These are phyloP conservation scores for Rhynchospora breviuscula DNA, from an alignment of 176 grass and related monocot genomes.

Conservation along the genomic window DNA sequence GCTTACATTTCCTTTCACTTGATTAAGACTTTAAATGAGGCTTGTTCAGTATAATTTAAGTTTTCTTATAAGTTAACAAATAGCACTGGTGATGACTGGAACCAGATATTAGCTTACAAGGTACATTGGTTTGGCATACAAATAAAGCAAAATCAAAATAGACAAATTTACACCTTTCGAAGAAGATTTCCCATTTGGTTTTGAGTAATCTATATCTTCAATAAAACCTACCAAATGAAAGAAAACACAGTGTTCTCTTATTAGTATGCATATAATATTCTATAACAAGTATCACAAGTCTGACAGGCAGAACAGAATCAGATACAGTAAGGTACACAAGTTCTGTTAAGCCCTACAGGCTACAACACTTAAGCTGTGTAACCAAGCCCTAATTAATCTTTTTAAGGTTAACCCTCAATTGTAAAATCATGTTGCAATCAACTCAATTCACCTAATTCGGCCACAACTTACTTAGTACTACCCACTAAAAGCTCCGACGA, in stretches of 20 bases:
- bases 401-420: background rate
- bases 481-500: constrained; percentile 6
- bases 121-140: constrained; percentile 14
- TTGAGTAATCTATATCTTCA: constrained; percentile 35
- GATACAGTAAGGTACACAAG: background rate
- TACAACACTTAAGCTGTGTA: constrained; percentile 5
- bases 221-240: constrained; percentile 50
- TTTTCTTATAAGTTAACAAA: background rate
- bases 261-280: background rate
- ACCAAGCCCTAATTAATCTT: background rate
- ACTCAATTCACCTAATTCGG: constrained; percentile 5
- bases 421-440: background rate
- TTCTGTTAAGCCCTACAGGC: background rate
- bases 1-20: background rate
- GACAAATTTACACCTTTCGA: constrained; percentile 22
- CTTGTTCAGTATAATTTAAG: background rate
- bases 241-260: background rate
- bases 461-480: background rate
- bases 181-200: constrained; percentile 55
- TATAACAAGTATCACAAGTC: background rate
- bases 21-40: background rate
- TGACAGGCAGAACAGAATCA: background rate
- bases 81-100: constrained; percentile 45
- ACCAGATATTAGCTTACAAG: constrained; percentile 43
- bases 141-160: constrained; percentile 13